phyloP scores from a whole-genome alignment of 1,284 basidiomycete genomes.

The Puccinia hordei region DNA sequence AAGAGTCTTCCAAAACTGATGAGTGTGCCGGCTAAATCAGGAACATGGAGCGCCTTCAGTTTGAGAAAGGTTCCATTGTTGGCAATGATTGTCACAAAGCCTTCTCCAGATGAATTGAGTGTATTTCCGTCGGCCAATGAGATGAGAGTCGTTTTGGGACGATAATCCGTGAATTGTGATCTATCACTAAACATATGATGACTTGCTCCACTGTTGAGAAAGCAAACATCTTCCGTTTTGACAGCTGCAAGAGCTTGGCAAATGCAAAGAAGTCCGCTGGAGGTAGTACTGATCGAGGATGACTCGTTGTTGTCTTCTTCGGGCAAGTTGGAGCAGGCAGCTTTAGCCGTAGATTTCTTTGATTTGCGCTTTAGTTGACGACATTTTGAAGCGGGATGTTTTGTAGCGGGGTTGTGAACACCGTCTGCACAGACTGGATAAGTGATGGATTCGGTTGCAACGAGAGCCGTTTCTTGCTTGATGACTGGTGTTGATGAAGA shows the following conservation, averaged over 20 bases:
- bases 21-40: no score
- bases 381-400: neutral
- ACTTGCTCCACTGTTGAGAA: neutral
- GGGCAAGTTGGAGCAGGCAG: neutral
- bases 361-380: neutral
- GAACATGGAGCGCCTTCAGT: no score
- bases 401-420: neutral
- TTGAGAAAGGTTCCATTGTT: neutral
- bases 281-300: neutral
- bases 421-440: no score
- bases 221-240: neutral
- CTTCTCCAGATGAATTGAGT: neutral
- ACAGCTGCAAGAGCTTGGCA: neutral
- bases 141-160: neutral
- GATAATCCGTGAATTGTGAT: neutral
- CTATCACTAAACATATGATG: slow-evolving; percentile 8
- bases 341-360: neutral
- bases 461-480: neutral
- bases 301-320: neutral
- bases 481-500: neutral
- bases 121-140: neutral
- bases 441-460: neutral
- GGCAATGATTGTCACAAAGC: no score
- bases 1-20: neutral
- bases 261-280: neutral